Evolutionary conservation across 2,329 filamentous ascomycete species (phyloP), one percentile per base, ranked within the genome.

Genomic region (Fusarium poae): DNA sequence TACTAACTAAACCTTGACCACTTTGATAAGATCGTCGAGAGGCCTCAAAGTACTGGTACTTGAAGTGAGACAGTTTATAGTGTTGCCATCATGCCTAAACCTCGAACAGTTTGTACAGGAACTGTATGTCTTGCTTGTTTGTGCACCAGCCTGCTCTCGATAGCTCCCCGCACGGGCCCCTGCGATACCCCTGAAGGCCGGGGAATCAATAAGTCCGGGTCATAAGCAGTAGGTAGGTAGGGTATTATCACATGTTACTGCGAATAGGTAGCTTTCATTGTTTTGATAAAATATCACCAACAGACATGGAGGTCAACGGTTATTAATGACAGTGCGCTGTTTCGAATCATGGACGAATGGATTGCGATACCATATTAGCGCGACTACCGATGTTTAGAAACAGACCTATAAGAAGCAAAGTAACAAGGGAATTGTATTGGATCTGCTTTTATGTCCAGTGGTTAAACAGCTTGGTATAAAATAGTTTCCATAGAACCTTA

Each of bases 111-210:
- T 54, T 58, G 68, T 71, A 71, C 18, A 43, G 30, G 27, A 45
- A 71, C 68, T 34, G n/a, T 18, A 16, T 37, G 20, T 30, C 30
- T 10, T 57, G 27, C 40, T 42, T 34, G 30, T 49, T 39, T 30
- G 35, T 50, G 46, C 62, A 35, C 63, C 62, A 67, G 49, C 35
- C 60, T 59, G 40, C 49, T 69, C 50, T 62, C 67, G 51, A 50
- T 51, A 67, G 62, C 63, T 65, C 52, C 56, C 62, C 57, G 67
- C 59, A 70, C 63, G 52, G 67, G 39, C 62, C 53, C 52, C 53
- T 62, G 44, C 20, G 46, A 11, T 55, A 37, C 68, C 68, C 67
- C 68, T 70, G 64, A 70, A 49, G 53, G 29, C 30, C 67, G 67
- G 67, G 59, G 46, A 65, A 65, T 65, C 62, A 65, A 44, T 65